These are phyloP conservation scores for Venturia effusa DNA, from an alignment of 2,329 filamentous ascomycete genomes.

Conservation along the genomic window DNA sequence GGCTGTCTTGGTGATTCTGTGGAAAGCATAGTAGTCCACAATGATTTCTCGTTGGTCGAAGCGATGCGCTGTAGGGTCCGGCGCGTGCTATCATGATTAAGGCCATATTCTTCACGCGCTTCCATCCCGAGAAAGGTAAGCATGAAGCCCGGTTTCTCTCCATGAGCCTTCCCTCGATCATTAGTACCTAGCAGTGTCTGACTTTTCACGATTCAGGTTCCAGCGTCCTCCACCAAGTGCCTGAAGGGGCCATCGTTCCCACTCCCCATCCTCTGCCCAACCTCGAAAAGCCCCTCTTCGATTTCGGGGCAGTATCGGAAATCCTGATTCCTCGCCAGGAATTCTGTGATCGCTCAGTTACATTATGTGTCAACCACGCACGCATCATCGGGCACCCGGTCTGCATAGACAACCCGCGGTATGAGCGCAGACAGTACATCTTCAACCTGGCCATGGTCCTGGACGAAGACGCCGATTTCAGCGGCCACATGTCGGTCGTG, in stretches of 20 bases:
- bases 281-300: conserved; percentile 52
- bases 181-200: conserved; percentile 5
- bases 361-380: conserved; percentile 63
- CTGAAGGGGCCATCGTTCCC: conserved; percentile 45
- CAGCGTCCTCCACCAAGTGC: conserved; percentile 54
- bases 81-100: conserved; percentile 40
- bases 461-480: conserved; percentile 68
- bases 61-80: background rate
- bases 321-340: conserved; percentile 93
- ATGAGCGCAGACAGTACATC: conserved; percentile 12
- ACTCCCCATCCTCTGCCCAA: conserved; percentile 13
- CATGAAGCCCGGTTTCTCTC: background rate
- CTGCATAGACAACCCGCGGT: conserved; percentile 36
- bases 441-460: conserved; percentile 40
- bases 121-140: conserved; percentile 43
- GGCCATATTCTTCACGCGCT: conserved; percentile 56
- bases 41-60: background rate
- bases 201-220: conserved; percentile 36
- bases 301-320: conserved; percentile 77
- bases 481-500: conserved; percentile 73
- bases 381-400: conserved; percentile 19
- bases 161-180: background rate
- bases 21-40: background rate
- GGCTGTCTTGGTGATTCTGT: background rate
- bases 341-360: conserved; percentile 85